Evolutionary conservation across 2,329 filamentous ascomycete species (phyloP).

Genomic region (Kalaharituber pfeilii): DNA sequence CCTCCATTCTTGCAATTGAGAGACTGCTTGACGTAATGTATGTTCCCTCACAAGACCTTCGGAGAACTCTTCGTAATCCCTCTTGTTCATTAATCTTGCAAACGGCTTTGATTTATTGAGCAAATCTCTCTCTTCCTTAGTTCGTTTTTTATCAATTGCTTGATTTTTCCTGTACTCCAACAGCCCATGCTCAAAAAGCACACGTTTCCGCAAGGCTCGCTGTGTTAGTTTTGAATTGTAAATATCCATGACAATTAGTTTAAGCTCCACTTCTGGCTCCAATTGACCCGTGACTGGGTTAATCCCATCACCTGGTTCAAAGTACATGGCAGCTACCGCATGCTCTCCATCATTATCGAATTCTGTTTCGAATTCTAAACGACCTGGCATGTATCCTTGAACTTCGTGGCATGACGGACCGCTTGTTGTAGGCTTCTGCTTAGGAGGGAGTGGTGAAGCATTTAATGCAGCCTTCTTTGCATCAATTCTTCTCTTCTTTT

Average conservation of each 20-base stretch:
- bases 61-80: conserved; percentile 74
- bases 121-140: conserved; percentile 84
- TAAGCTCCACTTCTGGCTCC: conserved; percentile 91
- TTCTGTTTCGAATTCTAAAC: conserved; percentile 92
- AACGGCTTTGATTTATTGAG: conserved; percentile 91
- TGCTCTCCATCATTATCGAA: conserved; percentile 97
- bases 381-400: conserved; percentile 95
- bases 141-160: conserved; percentile 79
- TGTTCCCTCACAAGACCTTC: conserved; percentile 78
- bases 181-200: conserved; percentile 87
- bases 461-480: conserved; percentile 65
- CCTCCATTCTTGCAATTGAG: conserved; percentile 87
- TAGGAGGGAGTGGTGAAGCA: conserved; percentile 65
- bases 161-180: conserved; percentile 87
- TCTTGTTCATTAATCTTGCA: conserved; percentile 85
- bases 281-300: conserved; percentile 69
- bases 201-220: conserved; percentile 83
- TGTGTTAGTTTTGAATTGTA: conserved; percentile 87
- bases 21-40: conserved; percentile 74
- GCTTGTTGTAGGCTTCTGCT: conserved; percentile 89
- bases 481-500: conserved; percentile 87
- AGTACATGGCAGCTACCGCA: conserved; percentile 94
- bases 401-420: conserved; percentile 95
- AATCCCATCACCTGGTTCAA: conserved; percentile 85
- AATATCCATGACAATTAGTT: conserved; percentile 95